These are phyloP conservation scores for Kuraishia piskuri DNA, from an alignment of 805 yeast genomes.

Conservation along the genomic window DNA sequence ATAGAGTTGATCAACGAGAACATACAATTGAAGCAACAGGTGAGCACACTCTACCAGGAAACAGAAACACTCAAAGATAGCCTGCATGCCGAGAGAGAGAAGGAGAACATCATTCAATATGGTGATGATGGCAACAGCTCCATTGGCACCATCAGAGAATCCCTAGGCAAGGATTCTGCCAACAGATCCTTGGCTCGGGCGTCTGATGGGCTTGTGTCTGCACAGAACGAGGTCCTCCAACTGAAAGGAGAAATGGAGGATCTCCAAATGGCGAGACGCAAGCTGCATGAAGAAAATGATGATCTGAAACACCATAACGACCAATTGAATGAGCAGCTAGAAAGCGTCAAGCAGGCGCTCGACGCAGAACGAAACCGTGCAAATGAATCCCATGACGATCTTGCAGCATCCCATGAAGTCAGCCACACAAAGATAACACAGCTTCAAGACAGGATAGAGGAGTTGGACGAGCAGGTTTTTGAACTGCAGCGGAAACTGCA, in stretches of 20 bases:
- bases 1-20: conserved; percentile 27
- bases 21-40: conserved; percentile 22
- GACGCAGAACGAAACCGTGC: not conserved
- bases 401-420: conserved; percentile 2
- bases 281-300: conserved; percentile 1
- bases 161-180: not conserved
- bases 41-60: conserved; percentile 5
- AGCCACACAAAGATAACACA: conserved; percentile 6
- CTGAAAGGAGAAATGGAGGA: conserved; percentile 3
- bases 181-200: not conserved
- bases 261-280: not conserved
- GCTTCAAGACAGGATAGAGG: conserved; percentile 8
- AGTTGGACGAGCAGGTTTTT: conserved; percentile 6
- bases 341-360: not conserved
- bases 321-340: not conserved
- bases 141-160: not conserved
- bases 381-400: not conserved
- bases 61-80: not conserved
- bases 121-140: not conserved
- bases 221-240: conserved; percentile 2
- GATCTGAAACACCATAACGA: not conserved
- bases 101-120: not conserved
- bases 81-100: not conserved
- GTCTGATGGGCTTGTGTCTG: conserved; percentile 1
- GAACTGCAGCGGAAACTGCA: conserved; percentile 4